A percentile compares a stretch with the other conserved stretches of the same genome.
Conservation (phyloP, 2,329 filamentous ascomycete species). For the Anthostomella pinea region DNA sequence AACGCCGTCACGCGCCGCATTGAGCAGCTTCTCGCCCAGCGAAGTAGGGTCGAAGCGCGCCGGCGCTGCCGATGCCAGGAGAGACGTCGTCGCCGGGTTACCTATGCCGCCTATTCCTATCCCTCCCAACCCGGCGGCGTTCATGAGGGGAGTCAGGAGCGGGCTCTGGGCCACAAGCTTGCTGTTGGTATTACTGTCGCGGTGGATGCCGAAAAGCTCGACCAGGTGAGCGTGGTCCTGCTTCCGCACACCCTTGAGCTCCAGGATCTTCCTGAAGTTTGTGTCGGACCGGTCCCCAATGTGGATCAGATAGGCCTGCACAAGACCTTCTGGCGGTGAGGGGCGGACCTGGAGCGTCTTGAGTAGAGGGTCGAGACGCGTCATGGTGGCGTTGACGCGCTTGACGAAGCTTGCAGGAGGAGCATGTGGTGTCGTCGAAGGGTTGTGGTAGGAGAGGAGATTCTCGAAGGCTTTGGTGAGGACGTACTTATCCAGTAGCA, state of each 20-base stretch:
- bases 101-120: slow-evolving; percentile 43
- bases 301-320: slow-evolving; percentile 96
- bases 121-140: slow-evolving; percentile 37
- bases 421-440: slow-evolving; percentile 34
- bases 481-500: slow-evolving; percentile 93
- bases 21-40: slow-evolving; percentile 84
- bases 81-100: slow-evolving; percentile 32
- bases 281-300: slow-evolving; percentile 89
- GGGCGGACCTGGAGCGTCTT: slow-evolving; percentile 95
- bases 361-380: slow-evolving; percentile 84
- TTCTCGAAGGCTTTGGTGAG: slow-evolving; percentile 76
- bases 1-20: slow-evolving; percentile 79
- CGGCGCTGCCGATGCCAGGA: slow-evolving; percentile 27
- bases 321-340: slow-evolving; percentile 85
- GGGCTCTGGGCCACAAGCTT: slow-evolving; percentile 69
- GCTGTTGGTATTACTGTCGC: slow-evolving; percentile 68
- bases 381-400: slow-evolving; percentile 79
- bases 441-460: slow-evolving; percentile 63
- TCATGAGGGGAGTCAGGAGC: slow-evolving; percentile 66
- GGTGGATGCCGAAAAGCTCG: slow-evolving; percentile 78
- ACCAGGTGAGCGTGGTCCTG: slow-evolving; percentile 77
- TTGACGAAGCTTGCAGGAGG: slow-evolving; percentile 69
- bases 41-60: slow-evolving; percentile 73
- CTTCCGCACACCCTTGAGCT: slow-evolving; percentile 89
- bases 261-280: slow-evolving; percentile 95